Evolutionary conservation across 495 filamentous ascomycete genomes (phyloP).

Genomic region (Elaphomyces granulatus): DNA sequence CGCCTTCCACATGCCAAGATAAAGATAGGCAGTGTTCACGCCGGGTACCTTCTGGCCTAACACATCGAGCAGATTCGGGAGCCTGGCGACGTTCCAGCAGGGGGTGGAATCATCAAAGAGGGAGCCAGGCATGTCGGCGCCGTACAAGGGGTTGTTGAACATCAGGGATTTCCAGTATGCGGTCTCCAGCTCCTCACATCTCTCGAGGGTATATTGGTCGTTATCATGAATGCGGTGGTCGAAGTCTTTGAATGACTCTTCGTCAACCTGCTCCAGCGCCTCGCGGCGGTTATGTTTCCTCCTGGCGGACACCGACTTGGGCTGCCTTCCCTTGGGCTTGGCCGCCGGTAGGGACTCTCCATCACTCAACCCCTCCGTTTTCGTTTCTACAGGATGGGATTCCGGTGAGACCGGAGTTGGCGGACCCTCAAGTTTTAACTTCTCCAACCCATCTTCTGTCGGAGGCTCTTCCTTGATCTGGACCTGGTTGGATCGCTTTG

Average conservation of each 20-base stretch:
- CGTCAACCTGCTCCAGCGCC: constrained; percentile 55
- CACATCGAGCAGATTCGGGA: constrained; percentile 87
- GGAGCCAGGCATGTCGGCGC: constrained; percentile 90
- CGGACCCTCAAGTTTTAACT: constrained; percentile 29
- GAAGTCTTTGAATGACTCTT: constrained; percentile 73
- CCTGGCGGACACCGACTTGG: constrained; percentile 49
- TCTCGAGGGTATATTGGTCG: constrained; percentile 71
- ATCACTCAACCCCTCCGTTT: constrained; percentile 35
- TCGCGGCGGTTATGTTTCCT: constrained; percentile 71
- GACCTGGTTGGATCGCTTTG: constrained; percentile 27
- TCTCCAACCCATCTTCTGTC: constrained; percentile 25
- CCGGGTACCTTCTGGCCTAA: constrained; percentile 90
- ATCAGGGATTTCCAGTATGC: constrained; percentile 94
- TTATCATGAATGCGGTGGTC: constrained; percentile 75
- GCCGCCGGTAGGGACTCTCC: constrained; percentile 33
- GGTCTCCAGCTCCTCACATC: constrained; percentile 86
- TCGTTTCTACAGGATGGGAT: constrained; percentile 32
- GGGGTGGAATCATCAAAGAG: constrained; percentile 83
- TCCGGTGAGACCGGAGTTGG: constrained; percentile 41
- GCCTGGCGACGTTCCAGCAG: constrained; percentile 85
- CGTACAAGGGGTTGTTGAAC: constrained; percentile 87
- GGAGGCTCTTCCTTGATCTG: constrained; percentile 34
- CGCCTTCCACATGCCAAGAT: constrained; percentile 98
- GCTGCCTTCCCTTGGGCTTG: constrained; percentile 38
- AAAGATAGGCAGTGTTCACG: constrained; percentile 97